phyloP scores from a whole-genome alignment of 176 grass and related monocot genomes.

The Hordeum vulgare region DNA sequence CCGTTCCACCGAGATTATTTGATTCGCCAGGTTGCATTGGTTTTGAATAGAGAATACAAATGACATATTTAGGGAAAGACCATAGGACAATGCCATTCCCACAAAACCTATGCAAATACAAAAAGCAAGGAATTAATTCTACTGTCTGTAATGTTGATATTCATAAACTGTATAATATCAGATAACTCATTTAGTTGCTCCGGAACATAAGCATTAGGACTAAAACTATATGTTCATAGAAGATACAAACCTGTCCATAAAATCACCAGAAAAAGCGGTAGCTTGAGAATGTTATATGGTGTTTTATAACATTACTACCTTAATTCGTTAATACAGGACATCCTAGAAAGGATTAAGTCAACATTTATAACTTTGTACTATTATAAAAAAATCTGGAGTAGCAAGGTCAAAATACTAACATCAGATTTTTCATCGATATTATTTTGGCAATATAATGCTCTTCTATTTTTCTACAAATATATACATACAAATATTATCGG shows the following conservation, averaged over 20 bases:
- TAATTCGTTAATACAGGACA: neutral
- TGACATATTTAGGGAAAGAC: conserved; percentile 71
- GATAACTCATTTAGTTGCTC: neutral
- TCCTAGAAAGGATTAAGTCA: neutral
- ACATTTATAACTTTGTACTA: neutral
- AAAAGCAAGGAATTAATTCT: conserved; percentile 2
- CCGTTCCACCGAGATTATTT: conserved; percentile 92
- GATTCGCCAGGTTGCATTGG: conserved; percentile 70
- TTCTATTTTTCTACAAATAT: neutral
- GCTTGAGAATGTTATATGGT: neutral
- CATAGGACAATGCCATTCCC: conserved; percentile 93
- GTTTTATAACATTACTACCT: neutral
- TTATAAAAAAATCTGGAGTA: neutral
- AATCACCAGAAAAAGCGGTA: neutral
- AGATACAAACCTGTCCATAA: neutral
- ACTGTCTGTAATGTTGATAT: neutral
- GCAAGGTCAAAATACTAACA: neutral
- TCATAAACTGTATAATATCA: neutral
- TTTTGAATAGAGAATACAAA: conserved; percentile 81
- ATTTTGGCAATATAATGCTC: neutral
- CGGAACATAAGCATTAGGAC: neutral
- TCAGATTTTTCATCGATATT: neutral
- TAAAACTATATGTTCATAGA: neutral
- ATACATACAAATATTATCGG: too few species aligned
- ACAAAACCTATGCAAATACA: conserved; percentile 63